phyloP scores from a whole-genome alignment of 345 rosid species.

The Nasturtium officinale region DNA sequence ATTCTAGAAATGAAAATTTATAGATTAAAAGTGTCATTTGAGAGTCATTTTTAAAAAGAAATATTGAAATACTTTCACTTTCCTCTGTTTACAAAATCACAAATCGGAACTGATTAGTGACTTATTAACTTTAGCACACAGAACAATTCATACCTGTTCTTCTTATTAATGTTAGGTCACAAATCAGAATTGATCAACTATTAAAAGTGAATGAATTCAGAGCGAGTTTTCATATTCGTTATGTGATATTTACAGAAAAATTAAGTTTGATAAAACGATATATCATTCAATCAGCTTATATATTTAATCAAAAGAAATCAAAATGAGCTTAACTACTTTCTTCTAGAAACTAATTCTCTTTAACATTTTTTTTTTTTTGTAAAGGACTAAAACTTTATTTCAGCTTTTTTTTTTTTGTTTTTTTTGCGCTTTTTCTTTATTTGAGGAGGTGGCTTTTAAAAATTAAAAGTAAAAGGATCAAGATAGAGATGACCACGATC shows the following conservation, averaged over 20 bases:
- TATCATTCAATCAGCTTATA: background rate
- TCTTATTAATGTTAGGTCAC: too few species aligned
- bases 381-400: too few species aligned
- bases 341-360: conserved; percentile 2
- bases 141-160: too few species aligned
- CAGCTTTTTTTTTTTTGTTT: too few species aligned
- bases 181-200: too few species aligned
- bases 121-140: background rate
- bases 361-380: background rate
- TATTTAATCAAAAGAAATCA: too few species aligned
- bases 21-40: background rate
- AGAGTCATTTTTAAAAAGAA: background rate
- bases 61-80: background rate
- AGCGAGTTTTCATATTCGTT: background rate
- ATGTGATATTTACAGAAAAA: background rate
- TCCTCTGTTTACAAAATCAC: background rate
- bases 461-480: conserved; percentile 15
- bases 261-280: background rate
- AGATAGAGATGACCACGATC: conserved; percentile 25
- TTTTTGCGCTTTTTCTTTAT: background rate
- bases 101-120: background rate
- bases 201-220: background rate
- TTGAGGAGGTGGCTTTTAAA: conserved; percentile 15
- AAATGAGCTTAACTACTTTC: background rate
- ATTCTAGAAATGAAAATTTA: background rate